phyloP scores from a whole-genome alignment of 208 protist genomes.

The Acanthamoeba castellanii region DNA sequence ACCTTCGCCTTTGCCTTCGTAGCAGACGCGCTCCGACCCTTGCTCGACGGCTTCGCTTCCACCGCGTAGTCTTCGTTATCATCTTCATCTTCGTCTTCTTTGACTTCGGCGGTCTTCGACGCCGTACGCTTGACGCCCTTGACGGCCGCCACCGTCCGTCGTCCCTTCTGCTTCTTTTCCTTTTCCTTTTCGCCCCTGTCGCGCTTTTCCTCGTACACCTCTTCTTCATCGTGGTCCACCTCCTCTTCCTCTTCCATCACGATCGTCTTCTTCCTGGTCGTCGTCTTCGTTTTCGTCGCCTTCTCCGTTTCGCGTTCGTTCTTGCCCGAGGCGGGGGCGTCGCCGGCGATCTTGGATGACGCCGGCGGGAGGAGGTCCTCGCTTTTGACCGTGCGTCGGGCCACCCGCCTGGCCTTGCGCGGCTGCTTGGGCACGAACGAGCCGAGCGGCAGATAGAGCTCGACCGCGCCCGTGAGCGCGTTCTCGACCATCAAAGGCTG shows the following conservation, averaged over 20 bases:
- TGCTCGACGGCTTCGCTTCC: not conserved
- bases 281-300: not conserved
- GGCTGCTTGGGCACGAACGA: constrained; percentile 6
- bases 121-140: not conserved
- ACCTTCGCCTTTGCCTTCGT: not conserved
- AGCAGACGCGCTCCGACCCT: not conserved
- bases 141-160: not conserved
- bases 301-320: not conserved
- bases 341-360: not conserved
- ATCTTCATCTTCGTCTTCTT: not conserved
- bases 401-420: not conserved
- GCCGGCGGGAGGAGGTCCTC: not conserved
- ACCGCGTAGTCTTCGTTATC: not conserved
- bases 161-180: not conserved
- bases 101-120: not conserved
- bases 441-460: not conserved
- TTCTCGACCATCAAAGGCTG: not conserved
- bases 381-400: not conserved
- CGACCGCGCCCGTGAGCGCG: not conserved
- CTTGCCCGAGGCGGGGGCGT: not conserved
- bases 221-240: not conserved
- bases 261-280: not conserved
- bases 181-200: not conserved
- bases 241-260: not conserved
- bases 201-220: not conserved